These are phyloP conservation scores for Candida jianshihensis DNA, from an alignment of 805 yeast species.

Conservation along the genomic window DNA sequence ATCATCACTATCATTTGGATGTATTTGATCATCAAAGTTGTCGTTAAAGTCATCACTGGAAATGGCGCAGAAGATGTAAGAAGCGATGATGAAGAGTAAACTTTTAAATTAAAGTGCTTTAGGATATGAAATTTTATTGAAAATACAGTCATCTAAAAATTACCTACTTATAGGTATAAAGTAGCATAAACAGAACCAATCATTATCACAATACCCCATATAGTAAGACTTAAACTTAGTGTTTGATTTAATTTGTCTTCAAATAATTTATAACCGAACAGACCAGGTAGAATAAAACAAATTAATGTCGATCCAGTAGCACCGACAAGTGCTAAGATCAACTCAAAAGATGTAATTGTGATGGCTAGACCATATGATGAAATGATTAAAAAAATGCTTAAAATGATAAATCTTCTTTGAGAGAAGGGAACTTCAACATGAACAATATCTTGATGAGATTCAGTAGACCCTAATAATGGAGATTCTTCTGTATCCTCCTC, in stretches of 20 bases:
- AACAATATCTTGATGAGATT: conserved; percentile 14
- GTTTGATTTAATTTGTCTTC: conserved; percentile 31
- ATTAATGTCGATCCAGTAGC: conserved; percentile 80
- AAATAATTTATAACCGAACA: conserved; percentile 52
- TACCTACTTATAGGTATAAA: conserved; percentile 13
- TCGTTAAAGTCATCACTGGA: conserved; percentile 62
- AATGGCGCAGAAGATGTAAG: conserved; percentile 79
- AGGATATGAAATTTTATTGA: too few relatives aligned
- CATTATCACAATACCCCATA: conserved; percentile 72
- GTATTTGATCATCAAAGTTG: conserved; percentile 64
- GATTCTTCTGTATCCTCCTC: conserved; percentile 5
- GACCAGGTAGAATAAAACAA: conserved; percentile 71
- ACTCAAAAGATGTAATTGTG: conserved; percentile 55
- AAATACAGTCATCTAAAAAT: too few relatives aligned
- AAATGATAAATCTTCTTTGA: conserved; percentile 35
- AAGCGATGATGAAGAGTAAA: conserved; percentile 71
- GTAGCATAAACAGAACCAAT: conserved; percentile 49
- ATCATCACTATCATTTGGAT: conserved; percentile 65
- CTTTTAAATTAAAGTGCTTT: too few relatives aligned
- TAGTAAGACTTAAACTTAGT: conserved; percentile 46
- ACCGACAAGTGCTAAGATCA: conserved; percentile 67
- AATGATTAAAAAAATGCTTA: conserved; percentile 41
- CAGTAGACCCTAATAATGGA: conserved; percentile 7
- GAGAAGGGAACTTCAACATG: conserved; percentile 37
- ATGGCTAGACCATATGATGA: conserved; percentile 51